Evolutionary conservation across 768 basidiomycete species (phyloP), one percentile per base, ranked within the genome.

Genomic region (Serendipita sp.): DNA sequence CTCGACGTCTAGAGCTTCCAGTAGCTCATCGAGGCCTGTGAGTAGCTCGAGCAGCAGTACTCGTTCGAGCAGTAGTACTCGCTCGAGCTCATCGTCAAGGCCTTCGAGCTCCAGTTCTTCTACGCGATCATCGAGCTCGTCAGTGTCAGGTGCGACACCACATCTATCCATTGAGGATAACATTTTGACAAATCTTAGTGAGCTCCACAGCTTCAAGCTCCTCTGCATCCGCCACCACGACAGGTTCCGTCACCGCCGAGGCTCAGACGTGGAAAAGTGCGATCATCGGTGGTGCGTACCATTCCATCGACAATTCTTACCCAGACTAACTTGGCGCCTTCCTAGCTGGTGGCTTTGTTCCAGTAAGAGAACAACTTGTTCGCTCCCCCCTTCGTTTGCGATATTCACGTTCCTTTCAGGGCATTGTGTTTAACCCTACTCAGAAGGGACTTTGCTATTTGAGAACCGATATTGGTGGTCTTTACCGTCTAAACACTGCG

Each of bases 381-480:
- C 38, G 38, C 5, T 38, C 7, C 38, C 38, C 14, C n/a, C n/a
- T n/a, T n/a, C n/a, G 14, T 0, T 5, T 7, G 38, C 5, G 14
- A 38, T 38, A 14, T 7, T 14, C 38, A 38, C 5, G 38, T 7
- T 38, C 38, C 14, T 14, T 38, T 38, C 14, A 38, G 38, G 38
- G 53, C 17, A 81, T 84, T 61, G 76, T 84, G 17, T 85, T 85
- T 70, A 84, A 83, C 68, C 78, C 82, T 0, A 75, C 75, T 17
- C 71, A 81, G 68, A 78, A 81, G 76, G 83, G 82, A 33, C 70
- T 84, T 11, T 82, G 79, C 2, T 84, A 81, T 69, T 82, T 80
- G n/a, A 79, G 83, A 24, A 83, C 82, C 7, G 83, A 84, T 70
- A 83, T 85, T 41, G 82, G 83, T 61, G 83, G 82, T 28, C 82